Base-by-base conservation (phyloP, 768 basidiomycete genomes). In the Lanmaoa rubissima region DNA sequence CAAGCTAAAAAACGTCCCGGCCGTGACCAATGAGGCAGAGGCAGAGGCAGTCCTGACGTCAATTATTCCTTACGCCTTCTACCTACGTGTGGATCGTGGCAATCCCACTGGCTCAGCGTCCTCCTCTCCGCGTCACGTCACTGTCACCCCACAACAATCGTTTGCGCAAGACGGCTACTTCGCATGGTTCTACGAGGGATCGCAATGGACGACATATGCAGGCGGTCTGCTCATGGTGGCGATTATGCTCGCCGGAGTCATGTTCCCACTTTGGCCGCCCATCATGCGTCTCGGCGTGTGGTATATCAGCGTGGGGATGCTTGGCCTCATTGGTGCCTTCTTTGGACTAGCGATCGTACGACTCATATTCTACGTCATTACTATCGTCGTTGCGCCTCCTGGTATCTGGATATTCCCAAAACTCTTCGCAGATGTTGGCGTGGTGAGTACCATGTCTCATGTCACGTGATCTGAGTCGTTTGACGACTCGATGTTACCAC, bases 371-470 rank as follows among this genome's bases (percentile, higher is more conserved):
- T 98, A 94, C 75, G 81, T 95, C 73, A 84, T 94, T 66, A 95
- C 96, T n/a, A 70, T 95, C 61, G 74, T 98, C 66, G 84, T 84
- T 54, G 86, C 85, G 34, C 85, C 86, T 58, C 93, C 93, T 14
- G 97, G 95, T 42, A 97, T 99, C 47, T 99, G 97, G 97, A 89
- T 98, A 76, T 99, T 98, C 79, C 97, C 97, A 0, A 88, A 96
- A 69, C 76, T 99, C 34, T 98, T 99, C 62, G 97, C 96, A 14
- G 96, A 99, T 67, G 96, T 98, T 53, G 95, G 97, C 72, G 96
- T 98, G 68, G 97, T 99, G 70, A 74, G 96, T 86, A 36, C 26
- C 34, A 49, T 40, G 3, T 45, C 19, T 3, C 35, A 26, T 53
- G 40, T 51, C 59, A 47, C 44, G 48, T 44, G 51, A 39, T 14